Evolutionary conservation across 2,329 filamentous ascomycete genomes (phyloP).

Genomic region (Kalmusia sp.): DNA sequence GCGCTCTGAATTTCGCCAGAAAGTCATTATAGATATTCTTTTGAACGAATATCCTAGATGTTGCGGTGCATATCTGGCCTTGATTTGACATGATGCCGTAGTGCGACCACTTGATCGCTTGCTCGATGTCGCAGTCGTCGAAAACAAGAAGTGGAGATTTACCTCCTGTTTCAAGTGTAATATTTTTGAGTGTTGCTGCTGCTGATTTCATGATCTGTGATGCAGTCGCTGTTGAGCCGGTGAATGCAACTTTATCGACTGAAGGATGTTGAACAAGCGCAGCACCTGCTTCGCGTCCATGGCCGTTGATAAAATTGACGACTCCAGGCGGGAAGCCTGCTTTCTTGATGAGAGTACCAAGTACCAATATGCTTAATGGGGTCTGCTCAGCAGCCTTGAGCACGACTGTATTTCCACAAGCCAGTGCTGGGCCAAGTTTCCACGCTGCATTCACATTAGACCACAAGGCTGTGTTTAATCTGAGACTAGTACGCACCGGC

Average conservation of each 20-base stretch:
- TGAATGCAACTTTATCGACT: conserved; percentile 79
- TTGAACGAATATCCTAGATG: conserved; percentile 61
- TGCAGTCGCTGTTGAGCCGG: conserved; percentile 74
- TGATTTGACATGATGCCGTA: conserved; percentile 62
- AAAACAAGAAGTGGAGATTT: conserved; percentile 63
- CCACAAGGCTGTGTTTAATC: not conserved
- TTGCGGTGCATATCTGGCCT: conserved; percentile 65
- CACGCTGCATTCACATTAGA: conserved; percentile 46
- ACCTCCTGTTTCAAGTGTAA: conserved; percentile 64
- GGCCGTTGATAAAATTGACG: conserved; percentile 64
- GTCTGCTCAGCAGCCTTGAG: conserved; percentile 63
- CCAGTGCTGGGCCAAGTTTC: conserved; percentile 64
- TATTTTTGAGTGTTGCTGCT: conserved; percentile 64
- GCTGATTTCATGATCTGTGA: conserved; percentile 76
- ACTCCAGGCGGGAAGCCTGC: conserved; percentile 69
- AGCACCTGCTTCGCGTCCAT: conserved; percentile 65
- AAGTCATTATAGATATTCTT: conserved; percentile 66
- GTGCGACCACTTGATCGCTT: conserved; percentile 70
- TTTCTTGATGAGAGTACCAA: conserved; percentile 60
- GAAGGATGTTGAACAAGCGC: conserved; percentile 68
- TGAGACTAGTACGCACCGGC: not conserved
- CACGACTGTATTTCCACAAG: conserved; percentile 63
- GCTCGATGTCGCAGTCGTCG: conserved; percentile 61
- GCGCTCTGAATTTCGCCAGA: conserved; percentile 64
- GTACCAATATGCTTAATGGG: conserved; percentile 62